Base-by-base conservation (phyloP, 1,284 basidiomycete genomes). In the Pyrrhoderma noxium region DNA sequence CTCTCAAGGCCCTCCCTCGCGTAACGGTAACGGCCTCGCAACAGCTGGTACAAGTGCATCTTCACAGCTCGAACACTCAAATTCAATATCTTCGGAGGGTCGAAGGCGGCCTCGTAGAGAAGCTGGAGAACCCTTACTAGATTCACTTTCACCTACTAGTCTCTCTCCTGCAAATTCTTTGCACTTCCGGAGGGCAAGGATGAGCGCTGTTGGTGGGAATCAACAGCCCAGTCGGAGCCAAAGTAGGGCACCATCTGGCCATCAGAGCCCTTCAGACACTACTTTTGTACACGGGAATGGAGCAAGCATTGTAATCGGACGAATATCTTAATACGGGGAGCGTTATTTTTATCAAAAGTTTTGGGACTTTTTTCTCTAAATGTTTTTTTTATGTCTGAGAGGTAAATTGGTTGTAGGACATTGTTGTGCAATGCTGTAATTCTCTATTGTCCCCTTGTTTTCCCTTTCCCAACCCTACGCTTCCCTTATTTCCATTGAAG, bases 51-150 rank as follows among this genome's bases (percentile, higher is more conserved):
- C n/a, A 8, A 40, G 38, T 11, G 35, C 23, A 22, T 49, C 47
- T 8, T 50, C 52, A 22, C 53, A 51, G 22, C 51, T 56, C 23
- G 45, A 21, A 22, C 54, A 56, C 36, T 49, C 54, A 3, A 56
- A 49, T 36, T 56, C 54, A 14, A 41, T 52, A 19, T 49, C 54
- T 1, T 52, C 50, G 25, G 43, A 56, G 16, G 48, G 49, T 14
- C 54, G 54, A 4, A 41, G 53, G 14, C 46, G 50, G n/a, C 47
- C 46, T 5, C 40, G 54, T 9, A 50, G 54, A 23, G 54, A 56
- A 35, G 41, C 54, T 11, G 54, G 54, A n/a, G 54, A 56, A 21
- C 49, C 48, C 18, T 31, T 45, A 16, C 22, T 21, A n/a, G 27
- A 11, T 31, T 31, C 27, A 31, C 38, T 40, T 14, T 18, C 16